Percentiles rank a stretch among this genome's conserved stretches.
Conservation (phyloP, 805 yeast genomes). For the Starmerella vaccinii region DNA sequence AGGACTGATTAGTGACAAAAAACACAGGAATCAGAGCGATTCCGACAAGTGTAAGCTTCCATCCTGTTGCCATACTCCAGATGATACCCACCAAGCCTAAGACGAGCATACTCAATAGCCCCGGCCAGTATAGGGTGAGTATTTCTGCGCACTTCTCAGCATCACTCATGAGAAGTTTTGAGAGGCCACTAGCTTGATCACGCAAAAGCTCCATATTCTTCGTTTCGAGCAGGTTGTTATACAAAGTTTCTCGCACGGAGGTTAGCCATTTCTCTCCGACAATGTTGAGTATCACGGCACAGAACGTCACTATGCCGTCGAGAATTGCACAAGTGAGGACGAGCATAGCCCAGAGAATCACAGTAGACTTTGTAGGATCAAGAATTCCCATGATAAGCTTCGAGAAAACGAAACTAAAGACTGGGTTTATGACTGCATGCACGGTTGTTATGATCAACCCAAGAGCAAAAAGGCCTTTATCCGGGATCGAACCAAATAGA, state of each 20-base stretch:
- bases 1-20: slow-evolving; percentile 40
- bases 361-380: slow-evolving; percentile 30
- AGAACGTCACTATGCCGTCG: slow-evolving; percentile 50
- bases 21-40: slow-evolving; percentile 63
- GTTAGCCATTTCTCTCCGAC: slow-evolving; percentile 62
- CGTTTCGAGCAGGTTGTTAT: slow-evolving; percentile 37
- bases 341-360: slow-evolving; percentile 55
- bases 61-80: slow-evolving; percentile 73
- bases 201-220: slow-evolving; percentile 39
- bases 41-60: slow-evolving; percentile 82
- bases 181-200: slow-evolving; percentile 40
- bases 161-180: slow-evolving; percentile 69
- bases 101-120: slow-evolving; percentile 43
- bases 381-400: slow-evolving; percentile 56
- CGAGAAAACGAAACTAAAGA: slow-evolving; percentile 70
- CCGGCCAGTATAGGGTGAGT: slow-evolving; percentile 51
- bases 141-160: slow-evolving; percentile 62
- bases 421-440: slow-evolving; percentile 60
- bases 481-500: slow-evolving; percentile 11
- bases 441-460: slow-evolving; percentile 48
- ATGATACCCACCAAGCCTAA: slow-evolving; percentile 51
- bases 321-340: slow-evolving; percentile 51
- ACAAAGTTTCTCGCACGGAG: slow-evolving; percentile 41
- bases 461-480: slow-evolving; percentile 27
- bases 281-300: slow-evolving; percentile 42